Base-by-base conservation (phyloP, 768 basidiomycete species). In the Lactarius hengduanensis region DNA sequence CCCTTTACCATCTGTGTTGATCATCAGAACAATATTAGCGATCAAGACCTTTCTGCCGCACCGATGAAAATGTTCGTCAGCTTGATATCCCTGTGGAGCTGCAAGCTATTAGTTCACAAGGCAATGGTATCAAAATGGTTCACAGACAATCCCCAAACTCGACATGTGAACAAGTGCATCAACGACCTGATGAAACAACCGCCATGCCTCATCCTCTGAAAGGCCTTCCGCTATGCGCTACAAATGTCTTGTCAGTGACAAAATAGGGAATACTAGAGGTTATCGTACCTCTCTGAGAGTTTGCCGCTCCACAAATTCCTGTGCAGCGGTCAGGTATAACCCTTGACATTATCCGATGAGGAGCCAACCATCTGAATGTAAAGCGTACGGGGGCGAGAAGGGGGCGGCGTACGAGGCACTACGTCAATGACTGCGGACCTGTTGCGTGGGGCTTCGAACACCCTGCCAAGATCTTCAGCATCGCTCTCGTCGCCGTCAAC, bases 11-110 rank as follows among this genome's bases (percentile, higher is more conserved):
- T 93, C 91, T 92, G 41, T 1, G 32, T 40, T 16, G 32, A 61
- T n/a, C 40, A 54, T 65, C 26, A 64, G 47, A 7, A 55, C 22
- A 70, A 47, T 32, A 26, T 50, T 3, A 28, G 55, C 28, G 7
- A 50, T 32, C 2, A 15, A 58, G 28, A 15, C 55, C 62, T 34
- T 15, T n/a, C 16, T 18, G n/a, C 75, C 83, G 36, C 70, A 92
- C 93, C 92, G 59, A 96, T 93, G 76, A 98, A 94, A 69, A 98
- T 94, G 72, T 98, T 98, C 0, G 90, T 91, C 16, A 94, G 78
- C 74, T 98, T 98, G 74, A 98, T 91, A 74, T 97, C 95, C 59
- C 91, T 81, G 76, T 93, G 91, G 61, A 93, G 76, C 85, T 86
- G 61, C 41, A 20, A 60, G 59, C 54, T 62, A 34, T 71, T 4